Evolutionary conservation across 1,284 basidiomycete genomes (phyloP).

Genomic region (Meira miltonrushii): DNA sequence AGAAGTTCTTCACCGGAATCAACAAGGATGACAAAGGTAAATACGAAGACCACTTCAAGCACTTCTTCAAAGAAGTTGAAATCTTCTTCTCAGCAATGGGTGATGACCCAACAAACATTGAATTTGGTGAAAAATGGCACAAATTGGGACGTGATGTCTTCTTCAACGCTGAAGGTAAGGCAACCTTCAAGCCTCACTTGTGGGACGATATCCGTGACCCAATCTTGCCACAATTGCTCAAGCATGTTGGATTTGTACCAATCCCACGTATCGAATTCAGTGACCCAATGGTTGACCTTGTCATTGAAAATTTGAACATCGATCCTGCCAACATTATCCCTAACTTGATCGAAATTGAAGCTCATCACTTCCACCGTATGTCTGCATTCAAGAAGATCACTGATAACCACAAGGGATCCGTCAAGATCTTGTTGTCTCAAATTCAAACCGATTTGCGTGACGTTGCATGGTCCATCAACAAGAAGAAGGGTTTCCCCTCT

Average conservation of each 20-base stretch:
- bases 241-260: slow-evolving; percentile 70
- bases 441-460: slow-evolving; percentile 93
- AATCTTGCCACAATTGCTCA: slow-evolving; percentile 73
- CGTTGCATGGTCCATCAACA: slow-evolving; percentile 68
- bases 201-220: slow-evolving; percentile 79
- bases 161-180: slow-evolving; percentile 59
- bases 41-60: slow-evolving; percentile 78
- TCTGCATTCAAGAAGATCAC: slow-evolving; percentile 35
- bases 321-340: slow-evolving; percentile 64
- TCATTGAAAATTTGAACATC: slow-evolving; percentile 86
- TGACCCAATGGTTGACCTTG: slow-evolving; percentile 58
- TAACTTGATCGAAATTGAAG: slow-evolving; percentile 71
- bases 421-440: slow-evolving; percentile 58
- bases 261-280: slow-evolving; percentile 57
- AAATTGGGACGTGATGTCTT: slow-evolving; percentile 73
- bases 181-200: slow-evolving; percentile 73
- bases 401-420: slow-evolving; percentile 37
- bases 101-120: slow-evolving; percentile 74
- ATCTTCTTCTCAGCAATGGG: slow-evolving; percentile 76
- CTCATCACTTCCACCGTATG: slow-evolving; percentile 77
- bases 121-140: slow-evolving; percentile 77
- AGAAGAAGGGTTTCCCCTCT: slow-evolving; percentile 65
- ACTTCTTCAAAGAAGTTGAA: slow-evolving; percentile 66
- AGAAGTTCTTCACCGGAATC: slow-evolving; percentile 42
- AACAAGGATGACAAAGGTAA: slow-evolving; percentile 60